A percentile compares a stretch with the other conserved stretches of the same genome.
These are phyloP conservation scores for Neurospora sp. DNA, from an alignment of 495 filamentous ascomycete species.

Conservation along the genomic window DNA sequence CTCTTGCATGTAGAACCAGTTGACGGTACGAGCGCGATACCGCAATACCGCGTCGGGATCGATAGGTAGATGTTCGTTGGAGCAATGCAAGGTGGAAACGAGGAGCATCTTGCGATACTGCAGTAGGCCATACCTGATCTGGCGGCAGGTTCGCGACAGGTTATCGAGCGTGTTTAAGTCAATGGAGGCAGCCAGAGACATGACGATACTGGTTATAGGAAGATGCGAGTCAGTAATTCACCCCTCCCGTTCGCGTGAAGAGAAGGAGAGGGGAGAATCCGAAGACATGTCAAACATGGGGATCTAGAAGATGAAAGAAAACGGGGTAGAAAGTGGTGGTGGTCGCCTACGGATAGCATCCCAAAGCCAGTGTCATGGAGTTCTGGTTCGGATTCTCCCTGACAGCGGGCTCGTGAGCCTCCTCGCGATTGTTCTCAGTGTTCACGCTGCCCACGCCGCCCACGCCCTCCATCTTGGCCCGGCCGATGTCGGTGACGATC, in stretches of 20 bases:
- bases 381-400: slow-evolving; percentile 55
- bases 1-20: slow-evolving; percentile 43
- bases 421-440: slow-evolving; percentile 7
- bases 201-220: slow-evolving; percentile 52
- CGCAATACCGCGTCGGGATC: slow-evolving; percentile 38
- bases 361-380: slow-evolving; percentile 65
- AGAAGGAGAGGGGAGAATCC: slow-evolving; percentile 13
- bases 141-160: slow-evolving; percentile 69
- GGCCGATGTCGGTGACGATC: not conserved
- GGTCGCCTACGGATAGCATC: slow-evolving; percentile 75
- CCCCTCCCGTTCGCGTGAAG: slow-evolving; percentile 2
- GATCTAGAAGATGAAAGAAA: not conserved
- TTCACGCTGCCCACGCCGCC: not conserved
- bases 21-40: slow-evolving; percentile 39
- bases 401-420: slow-evolving; percentile 18
- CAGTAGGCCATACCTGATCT: slow-evolving; percentile 56
- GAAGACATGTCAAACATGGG: not conserved
- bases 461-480: not conserved
- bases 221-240: slow-evolving; percentile 17
- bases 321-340: slow-evolving; percentile 17
- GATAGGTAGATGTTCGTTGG: slow-evolving; percentile 49
- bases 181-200: slow-evolving; percentile 59
- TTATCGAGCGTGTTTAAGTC: slow-evolving; percentile 80
- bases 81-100: slow-evolving; percentile 65
- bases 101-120: slow-evolving; percentile 66